These are phyloP conservation scores for Euphorbia schlechtendalii DNA, from an alignment of 441 rosid genomes.

Conservation along the genomic window DNA sequence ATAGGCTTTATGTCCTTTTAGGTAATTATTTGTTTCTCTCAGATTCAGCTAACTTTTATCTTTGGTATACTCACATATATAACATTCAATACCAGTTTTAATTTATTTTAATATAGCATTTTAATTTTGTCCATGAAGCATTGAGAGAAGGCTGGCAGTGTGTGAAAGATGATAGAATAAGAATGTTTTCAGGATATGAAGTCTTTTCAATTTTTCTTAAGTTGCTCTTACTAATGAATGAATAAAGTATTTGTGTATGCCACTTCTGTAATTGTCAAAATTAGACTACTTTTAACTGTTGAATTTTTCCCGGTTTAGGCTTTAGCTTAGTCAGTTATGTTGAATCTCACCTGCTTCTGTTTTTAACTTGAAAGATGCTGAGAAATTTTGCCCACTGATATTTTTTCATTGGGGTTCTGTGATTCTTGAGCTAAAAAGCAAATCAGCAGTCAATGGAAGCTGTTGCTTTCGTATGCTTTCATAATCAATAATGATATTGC, in stretches of 20 bases:
- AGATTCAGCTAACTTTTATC: not conserved
- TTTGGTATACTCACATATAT: not conserved
- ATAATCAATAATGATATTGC: not conserved
- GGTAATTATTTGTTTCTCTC: not conserved
- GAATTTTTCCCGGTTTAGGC: not conserved
- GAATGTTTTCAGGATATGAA: not conserved
- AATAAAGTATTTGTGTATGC: not conserved
- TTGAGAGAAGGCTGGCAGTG: not conserved
- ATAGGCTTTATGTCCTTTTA: not conserved
- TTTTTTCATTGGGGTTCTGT: not conserved
- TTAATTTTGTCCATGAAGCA: not conserved
- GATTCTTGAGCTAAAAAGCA: not conserved
- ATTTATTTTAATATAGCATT: conserved; percentile 8
- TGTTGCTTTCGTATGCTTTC: not conserved
- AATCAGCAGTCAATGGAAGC: not conserved
- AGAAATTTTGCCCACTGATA: not conserved
- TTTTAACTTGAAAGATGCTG: not conserved
- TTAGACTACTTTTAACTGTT: not conserved
- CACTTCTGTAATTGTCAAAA: not conserved
- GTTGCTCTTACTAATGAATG: not conserved
- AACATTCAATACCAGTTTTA: not conserved
- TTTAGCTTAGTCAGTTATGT: not conserved
- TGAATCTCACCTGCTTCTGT: not conserved
- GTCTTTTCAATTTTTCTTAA: not conserved
- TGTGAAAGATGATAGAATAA: not conserved